These are phyloP conservation scores for Ephemerocybe angulata DNA, from an alignment of 768 basidiomycete species.

Conservation along the genomic window DNA sequence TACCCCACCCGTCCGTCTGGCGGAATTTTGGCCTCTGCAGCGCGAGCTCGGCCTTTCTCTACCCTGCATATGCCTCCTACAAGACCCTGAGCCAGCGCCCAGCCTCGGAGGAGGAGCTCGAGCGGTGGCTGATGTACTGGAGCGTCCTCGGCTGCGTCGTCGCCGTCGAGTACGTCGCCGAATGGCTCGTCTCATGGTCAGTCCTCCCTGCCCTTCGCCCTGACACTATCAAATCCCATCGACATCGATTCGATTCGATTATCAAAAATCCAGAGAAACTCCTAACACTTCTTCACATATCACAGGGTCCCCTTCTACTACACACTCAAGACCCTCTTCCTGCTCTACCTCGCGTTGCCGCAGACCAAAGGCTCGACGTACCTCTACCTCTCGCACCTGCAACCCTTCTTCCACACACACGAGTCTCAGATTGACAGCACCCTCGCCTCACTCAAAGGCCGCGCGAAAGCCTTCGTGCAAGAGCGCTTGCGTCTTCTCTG, in stretches of 20 bases:
- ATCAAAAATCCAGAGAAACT: neutral
- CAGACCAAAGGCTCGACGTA: slow-evolving; percentile 87
- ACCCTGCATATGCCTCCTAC: slow-evolving; percentile 95
- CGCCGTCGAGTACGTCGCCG: slow-evolving; percentile 76
- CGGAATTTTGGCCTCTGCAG: slow-evolving; percentile 29
- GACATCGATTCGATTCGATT: slow-evolving; percentile 3
- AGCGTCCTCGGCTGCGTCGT: slow-evolving; percentile 82
- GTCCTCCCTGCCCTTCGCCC: slow-evolving; percentile 21
- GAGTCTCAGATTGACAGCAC: slow-evolving; percentile 83
- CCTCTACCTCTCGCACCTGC: slow-evolving; percentile 74
- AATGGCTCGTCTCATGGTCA: slow-evolving; percentile 86
- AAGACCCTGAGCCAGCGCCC: slow-evolving; percentile 88
- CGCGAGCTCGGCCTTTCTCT: slow-evolving; percentile 76
- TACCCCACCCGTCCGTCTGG: neutral
- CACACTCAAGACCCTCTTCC: slow-evolving; percentile 73
- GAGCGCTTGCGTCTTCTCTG: slow-evolving; percentile 59
- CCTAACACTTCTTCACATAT: neutral
- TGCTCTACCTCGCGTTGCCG: slow-evolving; percentile 87
- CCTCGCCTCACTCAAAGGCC: slow-evolving; percentile 60
- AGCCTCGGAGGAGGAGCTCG: slow-evolving; percentile 78
- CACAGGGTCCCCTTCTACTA: slow-evolving; percentile 88
- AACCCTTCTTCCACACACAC: slow-evolving; percentile 79
- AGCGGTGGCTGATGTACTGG: slow-evolving; percentile 98
- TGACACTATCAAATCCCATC: slow-evolving; percentile 2
- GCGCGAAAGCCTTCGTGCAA: slow-evolving; percentile 62